These are phyloP conservation scores for Coemansia sp. DNA, from an alignment of 192 early-diverging fungal species.

Conservation along the genomic window DNA sequence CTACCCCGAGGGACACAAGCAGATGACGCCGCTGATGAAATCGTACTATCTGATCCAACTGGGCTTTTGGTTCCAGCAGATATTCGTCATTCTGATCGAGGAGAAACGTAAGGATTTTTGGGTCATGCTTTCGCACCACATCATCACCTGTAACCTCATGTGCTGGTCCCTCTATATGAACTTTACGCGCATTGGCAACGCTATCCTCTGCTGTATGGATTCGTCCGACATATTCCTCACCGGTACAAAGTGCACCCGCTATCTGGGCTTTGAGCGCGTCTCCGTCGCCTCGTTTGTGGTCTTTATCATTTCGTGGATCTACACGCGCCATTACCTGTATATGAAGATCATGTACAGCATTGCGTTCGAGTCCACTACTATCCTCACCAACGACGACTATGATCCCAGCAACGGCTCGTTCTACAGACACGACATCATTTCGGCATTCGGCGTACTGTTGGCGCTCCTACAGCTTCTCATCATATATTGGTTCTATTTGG, in stretches of 20 bases:
- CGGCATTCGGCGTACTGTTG: slow-evolving; percentile 31
- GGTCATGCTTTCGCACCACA: slow-evolving; percentile 73
- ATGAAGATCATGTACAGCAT: slow-evolving; percentile 62
- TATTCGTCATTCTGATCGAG: slow-evolving; percentile 71
- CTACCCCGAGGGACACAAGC: slow-evolving; percentile 64
- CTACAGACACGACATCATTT: slow-evolving; percentile 21
- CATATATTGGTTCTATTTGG: slow-evolving; percentile 70
- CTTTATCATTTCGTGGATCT: slow-evolving; percentile 72
- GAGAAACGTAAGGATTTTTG: slow-evolving; percentile 73
- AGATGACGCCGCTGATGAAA: slow-evolving; percentile 60
- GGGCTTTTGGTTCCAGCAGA: slow-evolving; percentile 79
- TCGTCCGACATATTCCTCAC: slow-evolving; percentile 76
- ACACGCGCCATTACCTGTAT: slow-evolving; percentile 75
- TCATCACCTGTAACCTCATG: slow-evolving; percentile 71
- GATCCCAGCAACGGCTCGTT: slow-evolving; percentile 28
- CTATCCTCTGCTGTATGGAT: slow-evolving; percentile 76
- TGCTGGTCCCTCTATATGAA: slow-evolving; percentile 65
- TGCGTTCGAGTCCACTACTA: slow-evolving; percentile 49
- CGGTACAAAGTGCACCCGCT: slow-evolving; percentile 75
- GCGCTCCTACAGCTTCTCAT: slow-evolving; percentile 60
- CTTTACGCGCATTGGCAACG: slow-evolving; percentile 78
- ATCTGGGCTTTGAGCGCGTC: slow-evolving; percentile 58
- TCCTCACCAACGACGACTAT: slow-evolving; percentile 17
- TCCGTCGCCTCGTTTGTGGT: slow-evolving; percentile 65
- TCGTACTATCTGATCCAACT: slow-evolving; percentile 74